Percentiles rank a stretch among this genome's conserved stretches.
These are phyloP conservation scores for Bullera alba DNA, from an alignment of 768 basidiomycete genomes.

Conservation along the genomic window DNA sequence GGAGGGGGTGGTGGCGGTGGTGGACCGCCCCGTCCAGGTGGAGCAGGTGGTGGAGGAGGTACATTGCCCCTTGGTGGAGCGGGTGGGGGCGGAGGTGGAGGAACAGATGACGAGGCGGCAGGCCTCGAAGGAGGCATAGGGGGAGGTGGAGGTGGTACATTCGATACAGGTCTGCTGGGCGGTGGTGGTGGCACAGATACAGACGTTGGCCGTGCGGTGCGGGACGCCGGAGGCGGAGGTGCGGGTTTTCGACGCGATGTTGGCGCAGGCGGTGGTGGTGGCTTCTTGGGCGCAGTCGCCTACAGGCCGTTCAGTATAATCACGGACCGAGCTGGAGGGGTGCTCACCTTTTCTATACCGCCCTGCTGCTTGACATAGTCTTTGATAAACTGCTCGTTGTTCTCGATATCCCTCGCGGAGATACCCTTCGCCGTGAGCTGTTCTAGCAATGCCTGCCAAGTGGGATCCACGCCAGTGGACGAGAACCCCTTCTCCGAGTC, in stretches of 20 bases:
- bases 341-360: conserved; percentile 43
- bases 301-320: not conserved
- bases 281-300: conserved; percentile 39
- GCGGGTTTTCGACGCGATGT: conserved; percentile 47
- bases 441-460: conserved; percentile 69
- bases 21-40: conserved; percentile 18
- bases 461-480: conserved; percentile 77
- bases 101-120: conserved; percentile 11
- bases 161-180: conserved; percentile 15
- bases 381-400: conserved; percentile 84
- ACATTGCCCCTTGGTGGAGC: conserved; percentile 30
- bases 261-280: conserved; percentile 54
- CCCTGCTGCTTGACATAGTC: conserved; percentile 61
- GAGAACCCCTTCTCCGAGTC: conserved; percentile 80
- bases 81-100: conserved; percentile 31
- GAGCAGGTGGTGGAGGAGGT: conserved; percentile 39
- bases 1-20: conserved; percentile 30
- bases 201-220: conserved; percentile 28
- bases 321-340: not conserved
- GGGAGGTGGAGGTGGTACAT: conserved; percentile 50
- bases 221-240: conserved; percentile 47
- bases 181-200: conserved; percentile 27
- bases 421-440: conserved; percentile 63
- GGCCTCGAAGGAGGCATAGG: conserved; percentile 33
- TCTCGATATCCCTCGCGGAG: conserved; percentile 57